Evolutionary conservation across 495 filamentous ascomycete genomes (phyloP), one percentile per base, ranked within the genome.

Genomic region (Aspergillus taichungensis): DNA sequence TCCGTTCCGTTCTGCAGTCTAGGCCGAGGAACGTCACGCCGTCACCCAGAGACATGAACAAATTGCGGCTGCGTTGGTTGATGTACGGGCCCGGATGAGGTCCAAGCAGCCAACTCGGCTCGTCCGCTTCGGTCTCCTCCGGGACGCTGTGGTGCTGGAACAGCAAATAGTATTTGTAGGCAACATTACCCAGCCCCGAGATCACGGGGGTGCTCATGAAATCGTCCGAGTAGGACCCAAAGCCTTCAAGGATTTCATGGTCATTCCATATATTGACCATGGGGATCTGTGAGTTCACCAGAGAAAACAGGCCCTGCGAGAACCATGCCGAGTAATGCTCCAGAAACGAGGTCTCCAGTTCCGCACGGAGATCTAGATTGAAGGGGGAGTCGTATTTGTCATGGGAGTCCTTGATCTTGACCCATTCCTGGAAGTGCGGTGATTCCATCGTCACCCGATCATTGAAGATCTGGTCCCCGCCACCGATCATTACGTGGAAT

Each of bases 231-330:
- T 98, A 98, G 0, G 88, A 94, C 6, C 94, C 94, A 62, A 79
- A 98, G 1, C 92, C 94, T 62, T 98, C 91, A 50, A 98, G 92
- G 54, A 97, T 94, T 51, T 98, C 92, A 66, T 97, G 92, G 55
- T 97, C 92, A 62, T 97, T 92, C 72, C 84, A 96, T 50, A 98
- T 87, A 61, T 98, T 98, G 53, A 98, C 74, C 91, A 95, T 97
- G 35, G 92, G 92, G 40, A 98, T 96, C 58, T 97, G 92, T 6
- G 85, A 83, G 52, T 84, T 91, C 1, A 90, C 92, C 61, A 97
- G 78, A 18, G 85, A 84, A 59, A 94, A 98, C 29, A 95, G 73
- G 2, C 94, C 92, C 57, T 95, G 90, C 3, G 88, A 94, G 63
- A 95, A 98, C 90, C 92, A 97, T 57, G 75, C 75, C 47, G 78